A percentile compares a stretch with the other conserved stretches of the same genome.
Evolutionary conservation across 2,329 filamentous ascomycete species (phyloP).

Genomic region (Fusarium burgessii): DNA sequence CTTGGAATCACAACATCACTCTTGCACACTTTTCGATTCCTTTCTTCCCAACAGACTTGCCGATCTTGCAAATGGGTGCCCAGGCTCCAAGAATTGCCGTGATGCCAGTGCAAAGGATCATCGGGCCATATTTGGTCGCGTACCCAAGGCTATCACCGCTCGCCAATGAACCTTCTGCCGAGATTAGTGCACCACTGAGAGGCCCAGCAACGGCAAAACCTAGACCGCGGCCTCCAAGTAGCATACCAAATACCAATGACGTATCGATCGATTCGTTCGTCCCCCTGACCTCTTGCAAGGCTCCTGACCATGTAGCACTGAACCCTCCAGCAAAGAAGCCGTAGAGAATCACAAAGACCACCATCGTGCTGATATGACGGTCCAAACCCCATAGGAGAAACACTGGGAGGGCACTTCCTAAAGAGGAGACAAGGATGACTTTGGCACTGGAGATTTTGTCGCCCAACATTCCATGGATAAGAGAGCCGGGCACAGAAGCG

Average conservation of each 20-base stretch:
- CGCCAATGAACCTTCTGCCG: slow-evolving; percentile 38
- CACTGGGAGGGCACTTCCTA: slow-evolving; percentile 66
- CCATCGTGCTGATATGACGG: slow-evolving; percentile 63
- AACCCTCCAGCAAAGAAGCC: slow-evolving; percentile 74
- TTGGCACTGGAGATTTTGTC: slow-evolving; percentile 64
- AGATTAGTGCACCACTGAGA: slow-evolving; percentile 48
- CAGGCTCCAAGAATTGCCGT: slow-evolving; percentile 50
- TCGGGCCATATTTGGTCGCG: slow-evolving; percentile 49
- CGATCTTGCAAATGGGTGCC: slow-evolving; percentile 54
- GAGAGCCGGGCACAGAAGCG: slow-evolving; percentile 67
- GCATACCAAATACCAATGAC: slow-evolving; percentile 48
- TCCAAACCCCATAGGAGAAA: slow-evolving; percentile 72
- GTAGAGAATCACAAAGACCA: slow-evolving; percentile 70
- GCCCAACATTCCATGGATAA: slow-evolving; percentile 66
- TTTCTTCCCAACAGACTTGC: slow-evolving; percentile 44
- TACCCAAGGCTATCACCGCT: slow-evolving; percentile 47
- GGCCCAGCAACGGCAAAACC: slow-evolving; percentile 48
- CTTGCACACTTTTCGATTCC: slow-evolving; percentile 12
- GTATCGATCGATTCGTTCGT: slow-evolving; percentile 43
- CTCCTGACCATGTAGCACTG: slow-evolving; percentile 69
- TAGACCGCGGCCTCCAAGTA: slow-evolving; percentile 48
- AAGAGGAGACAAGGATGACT: slow-evolving; percentile 66
- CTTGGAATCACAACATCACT: slow-evolving; percentile 60
- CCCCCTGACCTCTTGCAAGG: slow-evolving; percentile 56
- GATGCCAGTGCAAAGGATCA: slow-evolving; percentile 50